These are phyloP conservation scores for Aspergillus terreus DNA, from an alignment of 2,329 filamentous ascomycete species.

Conservation along the genomic window DNA sequence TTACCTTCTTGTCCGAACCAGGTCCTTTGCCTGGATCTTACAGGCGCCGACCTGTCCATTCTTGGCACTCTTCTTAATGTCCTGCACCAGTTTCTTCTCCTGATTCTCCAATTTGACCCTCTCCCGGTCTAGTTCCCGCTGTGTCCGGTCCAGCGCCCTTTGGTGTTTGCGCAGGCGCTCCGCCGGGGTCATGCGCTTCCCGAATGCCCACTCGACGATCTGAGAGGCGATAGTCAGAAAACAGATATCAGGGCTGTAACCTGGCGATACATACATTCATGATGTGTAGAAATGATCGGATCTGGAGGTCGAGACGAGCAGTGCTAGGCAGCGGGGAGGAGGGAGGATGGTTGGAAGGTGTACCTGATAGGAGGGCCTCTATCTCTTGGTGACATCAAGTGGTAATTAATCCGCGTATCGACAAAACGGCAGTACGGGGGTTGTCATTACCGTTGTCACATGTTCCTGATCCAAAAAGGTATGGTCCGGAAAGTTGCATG, in stretches of 20 bases:
- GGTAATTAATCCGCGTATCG: neutral
- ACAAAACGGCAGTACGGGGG: neutral
- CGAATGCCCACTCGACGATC: conserved; percentile 98
- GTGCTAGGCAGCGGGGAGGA: neutral
- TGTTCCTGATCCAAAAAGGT: neutral
- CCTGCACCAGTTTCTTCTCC: conserved; percentile 91
- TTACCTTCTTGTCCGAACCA: conserved; percentile 82
- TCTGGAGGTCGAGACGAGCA: neutral
- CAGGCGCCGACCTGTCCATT: conserved; percentile 98
- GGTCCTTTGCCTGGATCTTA: conserved; percentile 96
- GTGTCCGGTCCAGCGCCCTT: conserved; percentile 93
- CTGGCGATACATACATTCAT: conserved; percentile 11
- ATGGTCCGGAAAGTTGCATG: neutral
- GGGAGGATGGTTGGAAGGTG: neutral
- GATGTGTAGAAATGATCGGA: neutral
- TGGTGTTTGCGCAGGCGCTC: conserved; percentile 68
- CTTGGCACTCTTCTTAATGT: conserved; percentile 98
- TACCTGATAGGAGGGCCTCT: neutral
- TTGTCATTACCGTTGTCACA: neutral
- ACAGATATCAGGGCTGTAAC: conserved; percentile 3
- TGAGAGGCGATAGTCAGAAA: conserved; percentile 36
- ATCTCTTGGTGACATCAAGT: conserved; percentile 2
- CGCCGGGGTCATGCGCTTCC: conserved; percentile 97
- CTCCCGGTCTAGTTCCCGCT: conserved; percentile 92
- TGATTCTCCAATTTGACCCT: conserved; percentile 95